Evolutionary conservation across 768 basidiomycete genomes (phyloP).

Genomic region (Coprinopsis cinerea): DNA sequence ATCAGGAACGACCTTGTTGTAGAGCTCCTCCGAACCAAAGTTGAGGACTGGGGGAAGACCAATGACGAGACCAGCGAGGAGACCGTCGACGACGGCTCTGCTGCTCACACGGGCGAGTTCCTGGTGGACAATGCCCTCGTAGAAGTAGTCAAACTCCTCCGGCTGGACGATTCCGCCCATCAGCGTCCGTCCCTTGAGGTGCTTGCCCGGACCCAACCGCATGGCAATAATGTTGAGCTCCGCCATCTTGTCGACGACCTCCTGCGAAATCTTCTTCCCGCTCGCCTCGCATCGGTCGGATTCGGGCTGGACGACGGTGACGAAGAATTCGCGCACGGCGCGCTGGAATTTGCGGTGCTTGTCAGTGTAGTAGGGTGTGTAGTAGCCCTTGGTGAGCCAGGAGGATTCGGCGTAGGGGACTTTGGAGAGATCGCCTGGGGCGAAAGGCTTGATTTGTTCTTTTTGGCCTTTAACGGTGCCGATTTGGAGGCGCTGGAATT

Average conservation of each 20-base stretch:
- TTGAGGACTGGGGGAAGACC: slow-evolving; percentile 89
- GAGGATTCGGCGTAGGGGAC: slow-evolving; percentile 30
- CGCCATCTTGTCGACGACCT: slow-evolving; percentile 81
- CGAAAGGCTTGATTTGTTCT: slow-evolving; percentile 22
- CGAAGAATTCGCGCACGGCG: slow-evolving; percentile 70
- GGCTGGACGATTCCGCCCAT: slow-evolving; percentile 72
- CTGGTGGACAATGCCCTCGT: slow-evolving; percentile 78
- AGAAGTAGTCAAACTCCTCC: slow-evolving; percentile 92
- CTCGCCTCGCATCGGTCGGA: slow-evolving; percentile 76
- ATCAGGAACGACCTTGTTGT: slow-evolving; percentile 65
- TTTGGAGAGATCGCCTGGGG: slow-evolving; percentile 24
- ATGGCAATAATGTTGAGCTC: slow-evolving; percentile 78
- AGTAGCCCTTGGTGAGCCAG: slow-evolving; percentile 27
- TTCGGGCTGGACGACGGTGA: slow-evolving; percentile 69
- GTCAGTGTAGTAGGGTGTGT: slow-evolving; percentile 27
- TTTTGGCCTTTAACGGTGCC: slow-evolving; percentile 24
- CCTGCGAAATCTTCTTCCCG: slow-evolving; percentile 81
- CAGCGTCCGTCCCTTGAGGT: slow-evolving; percentile 70
- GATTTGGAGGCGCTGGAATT: slow-evolving; percentile 27
- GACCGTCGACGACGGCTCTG: slow-evolving; percentile 82
- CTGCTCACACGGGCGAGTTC: slow-evolving; percentile 82
- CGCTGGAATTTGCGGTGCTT: slow-evolving; percentile 71
- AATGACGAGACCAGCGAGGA: slow-evolving; percentile 78
- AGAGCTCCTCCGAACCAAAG: slow-evolving; percentile 72
- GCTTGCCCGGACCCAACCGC: slow-evolving; percentile 88